Base-by-base conservation (phyloP, 768 basidiomycete genomes). In the Suillus cothurnatus region DNA sequence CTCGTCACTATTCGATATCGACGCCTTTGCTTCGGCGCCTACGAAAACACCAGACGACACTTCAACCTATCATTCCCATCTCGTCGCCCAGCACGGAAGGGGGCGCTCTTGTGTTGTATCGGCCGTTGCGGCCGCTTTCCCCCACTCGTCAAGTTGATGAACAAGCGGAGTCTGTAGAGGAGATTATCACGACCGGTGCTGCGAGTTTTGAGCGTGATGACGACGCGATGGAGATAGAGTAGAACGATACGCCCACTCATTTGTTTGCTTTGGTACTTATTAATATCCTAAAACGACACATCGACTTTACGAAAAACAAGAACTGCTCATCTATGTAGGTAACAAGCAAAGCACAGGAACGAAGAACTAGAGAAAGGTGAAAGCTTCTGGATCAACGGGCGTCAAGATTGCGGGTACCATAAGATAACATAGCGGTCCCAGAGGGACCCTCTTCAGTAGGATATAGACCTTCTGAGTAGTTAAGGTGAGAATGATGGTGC, bases 401-500 rank as follows among this genome's bases (percentile, higher is more conserved):
- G 21, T 26, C 53, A 43, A 55, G 64, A 65, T 66, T 73, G 26
- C 81, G 77, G 39, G 78, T 68, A 52, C 78, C 77, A 66, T 81
- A 86, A 60, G 84, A 80, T 63, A 86, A 79, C 72, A 87, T 84
- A 6, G 67, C n/a, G 41, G 49, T 23, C 0, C 76, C 64, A 57
- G 76, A 36, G 41, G 71, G 69, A 38, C 70, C 39, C 41, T 76
- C 71, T 61, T 73, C 66, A 62, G 71, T 70, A 45, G 79, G 70
- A 63, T 82, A 81, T 64, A 80, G 72, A 28, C 71, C 67, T 62
- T 80, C 79, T n/a, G 80, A 70, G 64, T 83, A 83, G 70, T 80
- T 81, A 49, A 88, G 67, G 65, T 83, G 81, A 4, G 85, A 82
- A 70, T 88, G 88, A 67, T 89, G 91, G 67, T 90, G 89, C 39